Conservation (phyloP, 148 eudicot genomes). For the Linanthus parryae region DNA sequence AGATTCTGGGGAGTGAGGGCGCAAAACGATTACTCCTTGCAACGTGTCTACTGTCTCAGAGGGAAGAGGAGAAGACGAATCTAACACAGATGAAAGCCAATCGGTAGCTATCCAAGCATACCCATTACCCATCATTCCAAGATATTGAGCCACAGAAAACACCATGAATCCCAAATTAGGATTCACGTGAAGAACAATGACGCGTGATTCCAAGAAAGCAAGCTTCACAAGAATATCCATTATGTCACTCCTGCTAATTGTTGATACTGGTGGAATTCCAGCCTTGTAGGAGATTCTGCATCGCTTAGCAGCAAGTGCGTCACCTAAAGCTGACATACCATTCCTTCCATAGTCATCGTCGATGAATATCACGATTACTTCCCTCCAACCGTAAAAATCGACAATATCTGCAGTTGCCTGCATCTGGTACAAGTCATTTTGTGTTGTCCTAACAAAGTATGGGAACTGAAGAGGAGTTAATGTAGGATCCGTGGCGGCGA, state of each 20-base stretch:
- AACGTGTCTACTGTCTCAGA: conserved; percentile 8
- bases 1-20: conserved; percentile 22
- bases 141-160: conserved; percentile 18
- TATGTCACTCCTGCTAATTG: conserved; percentile 10
- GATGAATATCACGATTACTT: conserved; percentile 37
- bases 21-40: conserved; percentile 30
- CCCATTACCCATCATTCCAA: conserved; percentile 24
- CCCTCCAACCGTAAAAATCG: conserved; percentile 36
- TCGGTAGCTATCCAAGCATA: conserved; percentile 40
- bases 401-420: conserved; percentile 42
- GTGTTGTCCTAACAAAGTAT: conserved; percentile 37
- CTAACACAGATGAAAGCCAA: conserved; percentile 33
- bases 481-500: conserved; percentile 47
- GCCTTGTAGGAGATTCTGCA: conserved; percentile 30
- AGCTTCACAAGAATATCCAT: conserved; percentile 18
- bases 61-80: conserved; percentile 13
- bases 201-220: conserved; percentile 28
- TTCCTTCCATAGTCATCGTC: conserved; percentile 56
- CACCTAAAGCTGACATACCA: conserved; percentile 34
- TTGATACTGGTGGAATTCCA: conserved; percentile 21
- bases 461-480: conserved; percentile 48
- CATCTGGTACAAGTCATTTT: conserved; percentile 44
- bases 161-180: conserved; percentile 24
- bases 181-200: conserved; percentile 31
- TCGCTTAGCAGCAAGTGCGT: conserved; percentile 26